Evolutionary conservation across 345 rosid species (phyloP), one percentile per base, ranked within the genome.

Genomic region (Hirschfeldia incana): DNA sequence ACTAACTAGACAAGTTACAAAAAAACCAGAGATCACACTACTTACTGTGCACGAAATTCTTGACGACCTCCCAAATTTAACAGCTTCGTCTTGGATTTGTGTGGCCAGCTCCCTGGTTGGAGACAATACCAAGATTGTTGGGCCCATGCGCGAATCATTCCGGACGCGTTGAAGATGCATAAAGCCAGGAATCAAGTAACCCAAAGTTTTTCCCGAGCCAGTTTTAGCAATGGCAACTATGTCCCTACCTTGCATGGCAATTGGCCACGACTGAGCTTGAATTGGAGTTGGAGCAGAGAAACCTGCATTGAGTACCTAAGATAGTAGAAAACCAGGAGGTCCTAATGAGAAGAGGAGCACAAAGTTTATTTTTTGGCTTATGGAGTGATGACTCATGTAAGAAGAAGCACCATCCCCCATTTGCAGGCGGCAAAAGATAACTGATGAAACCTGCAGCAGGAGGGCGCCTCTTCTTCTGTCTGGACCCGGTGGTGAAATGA

Each of bases 201-300:
- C 97, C 84, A 93, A 82, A 17, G 99, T 95, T 89, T 95, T 95
- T 49, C 99, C 98, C 0, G 99, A 95, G 72, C 99, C 98, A 12
- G 98, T 95, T 85, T 93, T 95, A 16, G 98, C 99, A 79, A 95
- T 85, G 80, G 99, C 99, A 46, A 95, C 98, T 12, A 93, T 93
- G 80, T 95, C 98, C 80, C 90, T 89, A 83, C 89, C 85, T 84
- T 88, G 94, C 86, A 95, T 73, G 17, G 94, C 96, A 86, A 95
- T 86, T 0, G 99, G 98, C 99, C 99, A 95, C 7, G 99, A 93
- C 82, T 93, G 98, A 70, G 99, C 99, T 88, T 95, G 99, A 85
- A 95, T 95, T 73, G 99, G 99, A 65, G 99, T 95, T 37, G 99
- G 99, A 44, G 93, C 83, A 85, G 94, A 77, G 81, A 95, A 95